Conservation (phyloP, 805 yeast genomes). For the Osmozyma mogii region DNA sequence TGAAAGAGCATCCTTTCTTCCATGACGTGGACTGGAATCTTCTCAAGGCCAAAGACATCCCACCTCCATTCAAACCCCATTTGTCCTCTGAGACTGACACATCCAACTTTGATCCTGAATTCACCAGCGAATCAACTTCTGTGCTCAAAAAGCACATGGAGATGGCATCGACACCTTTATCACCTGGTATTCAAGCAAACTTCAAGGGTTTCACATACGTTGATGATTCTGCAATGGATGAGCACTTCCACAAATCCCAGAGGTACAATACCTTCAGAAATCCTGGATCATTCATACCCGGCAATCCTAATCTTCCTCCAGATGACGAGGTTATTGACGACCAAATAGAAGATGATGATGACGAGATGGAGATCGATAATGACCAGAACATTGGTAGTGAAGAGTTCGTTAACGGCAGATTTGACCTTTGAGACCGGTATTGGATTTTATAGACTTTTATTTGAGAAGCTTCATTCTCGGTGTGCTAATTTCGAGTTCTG, state of each 20-base stretch:
- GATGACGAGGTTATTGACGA: slow-evolving; percentile 82
- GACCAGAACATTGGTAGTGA: slow-evolving; percentile 62
- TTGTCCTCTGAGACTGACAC: slow-evolving; percentile 87
- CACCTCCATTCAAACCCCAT: slow-evolving; percentile 97
- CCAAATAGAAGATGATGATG: slow-evolving; percentile 40
- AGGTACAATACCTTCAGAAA: slow-evolving; percentile 29
- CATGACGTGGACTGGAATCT: slow-evolving; percentile 86
- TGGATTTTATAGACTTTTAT: too few species aligned
- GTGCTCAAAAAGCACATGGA: slow-evolving; percentile 62
- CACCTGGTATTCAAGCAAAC: slow-evolving; percentile 93
- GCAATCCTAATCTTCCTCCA: slow-evolving; percentile 72
- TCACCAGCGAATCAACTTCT: slow-evolving; percentile 85
- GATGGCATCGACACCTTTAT: slow-evolving; percentile 69
- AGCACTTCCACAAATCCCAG: slow-evolving; percentile 49
- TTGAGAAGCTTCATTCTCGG: too few species aligned
- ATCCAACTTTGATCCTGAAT: slow-evolving; percentile 96
- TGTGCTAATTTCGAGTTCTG: too few species aligned
- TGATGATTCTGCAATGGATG: slow-evolving; percentile 88
- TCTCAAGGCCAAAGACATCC: slow-evolving; percentile 68
- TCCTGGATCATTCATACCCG: slow-evolving; percentile 71
- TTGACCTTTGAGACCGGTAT: slow-evolving; percentile 69
- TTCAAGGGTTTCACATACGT: slow-evolving; percentile 96
- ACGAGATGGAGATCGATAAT: slow-evolving; percentile 41
- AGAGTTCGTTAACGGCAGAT: slow-evolving; percentile 83
- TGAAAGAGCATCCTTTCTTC: slow-evolving; percentile 88